Evolutionary conservation across 371 early-diverging fungal genomes (phyloP).

Genomic region (Apophysomyces ossiformis): DNA sequence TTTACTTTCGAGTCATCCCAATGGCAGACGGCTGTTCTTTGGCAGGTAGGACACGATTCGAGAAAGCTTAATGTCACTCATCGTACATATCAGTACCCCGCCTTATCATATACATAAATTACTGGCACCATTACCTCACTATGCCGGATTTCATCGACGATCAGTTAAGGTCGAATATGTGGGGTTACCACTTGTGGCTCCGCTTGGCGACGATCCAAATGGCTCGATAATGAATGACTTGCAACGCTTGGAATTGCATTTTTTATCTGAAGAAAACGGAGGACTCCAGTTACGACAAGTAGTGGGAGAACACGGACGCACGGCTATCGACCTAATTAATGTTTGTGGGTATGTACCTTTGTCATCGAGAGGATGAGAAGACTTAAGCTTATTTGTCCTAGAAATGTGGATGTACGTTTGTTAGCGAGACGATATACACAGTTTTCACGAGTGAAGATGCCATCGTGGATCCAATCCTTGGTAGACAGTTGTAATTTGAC

Average conservation of each 20-base stretch:
- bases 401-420: constrained; percentile 39
- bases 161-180: constrained; percentile 36
- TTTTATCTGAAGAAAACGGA: constrained; percentile 32
- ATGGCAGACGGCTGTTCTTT: constrained; percentile 31
- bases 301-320: constrained; percentile 33
- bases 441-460: constrained; percentile 15
- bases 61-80: not conserved
- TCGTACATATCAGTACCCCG: not conserved
- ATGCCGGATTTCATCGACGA: constrained; percentile 27
- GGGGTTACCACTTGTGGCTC: constrained; percentile 17
- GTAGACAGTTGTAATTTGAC: constrained; percentile 26
- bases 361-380: not conserved
- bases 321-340: constrained; percentile 31
- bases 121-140: not conserved
- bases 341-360: constrained; percentile 28
- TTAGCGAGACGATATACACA: constrained; percentile 26
- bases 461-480: constrained; percentile 13
- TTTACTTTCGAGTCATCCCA: not conserved
- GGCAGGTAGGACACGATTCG: constrained; percentile 22
- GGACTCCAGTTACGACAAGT: constrained; percentile 21
- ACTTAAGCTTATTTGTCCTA: constrained; percentile 13
- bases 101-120: not conserved
- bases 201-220: not conserved
- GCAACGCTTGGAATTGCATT: constrained; percentile 34
- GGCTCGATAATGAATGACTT: not conserved